These are phyloP conservation scores for Tylopilus rubrobrunneus DNA, from an alignment of 768 basidiomycete genomes.

Conservation along the genomic window DNA sequence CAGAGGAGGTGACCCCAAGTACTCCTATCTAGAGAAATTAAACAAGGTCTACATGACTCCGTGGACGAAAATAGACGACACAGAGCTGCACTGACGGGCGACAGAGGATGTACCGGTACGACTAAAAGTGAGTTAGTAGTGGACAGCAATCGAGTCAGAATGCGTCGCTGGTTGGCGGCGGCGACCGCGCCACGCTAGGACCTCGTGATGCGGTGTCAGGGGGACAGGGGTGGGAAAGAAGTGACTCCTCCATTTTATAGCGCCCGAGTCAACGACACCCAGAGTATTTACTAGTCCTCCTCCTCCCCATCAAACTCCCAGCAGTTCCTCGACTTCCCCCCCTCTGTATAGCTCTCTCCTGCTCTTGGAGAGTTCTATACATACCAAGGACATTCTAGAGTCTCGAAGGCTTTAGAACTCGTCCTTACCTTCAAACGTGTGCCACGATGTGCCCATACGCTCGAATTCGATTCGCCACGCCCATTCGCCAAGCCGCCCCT, in stretches of 20 bases:
- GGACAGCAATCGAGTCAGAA: neutral
- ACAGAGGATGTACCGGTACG: neutral
- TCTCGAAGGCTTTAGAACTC: conserved; percentile 34
- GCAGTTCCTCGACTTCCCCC: conserved; percentile 1
- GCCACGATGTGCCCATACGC: conserved; percentile 39
- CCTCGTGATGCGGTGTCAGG: conserved; percentile 26
- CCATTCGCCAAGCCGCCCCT: conserved; percentile 18
- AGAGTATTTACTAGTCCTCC: conserved; percentile 23
- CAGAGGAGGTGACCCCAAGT: too few relatives aligned
- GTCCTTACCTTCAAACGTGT: conserved; percentile 23
- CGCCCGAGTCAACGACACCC: conserved; percentile 22
- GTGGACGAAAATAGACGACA: too few relatives aligned
- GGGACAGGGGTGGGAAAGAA: conserved; percentile 14
- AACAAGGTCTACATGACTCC: too few relatives aligned
- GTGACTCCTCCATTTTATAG: conserved; percentile 35
- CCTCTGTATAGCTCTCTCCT: conserved; percentile 24
- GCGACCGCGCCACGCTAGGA: conserved; percentile 7
- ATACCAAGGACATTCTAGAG: conserved; percentile 41
- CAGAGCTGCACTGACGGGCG: too few relatives aligned
- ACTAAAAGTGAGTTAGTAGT: neutral
- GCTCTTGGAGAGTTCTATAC: conserved; percentile 17
- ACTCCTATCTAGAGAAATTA: neutral
- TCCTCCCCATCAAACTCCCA: neutral
- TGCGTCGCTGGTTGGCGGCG: neutral
- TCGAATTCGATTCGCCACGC: conserved; percentile 23